Evolutionary conservation across 169 alveolate species (phyloP).

Genomic region (Pseudocohnilembus persalinus): DNA sequence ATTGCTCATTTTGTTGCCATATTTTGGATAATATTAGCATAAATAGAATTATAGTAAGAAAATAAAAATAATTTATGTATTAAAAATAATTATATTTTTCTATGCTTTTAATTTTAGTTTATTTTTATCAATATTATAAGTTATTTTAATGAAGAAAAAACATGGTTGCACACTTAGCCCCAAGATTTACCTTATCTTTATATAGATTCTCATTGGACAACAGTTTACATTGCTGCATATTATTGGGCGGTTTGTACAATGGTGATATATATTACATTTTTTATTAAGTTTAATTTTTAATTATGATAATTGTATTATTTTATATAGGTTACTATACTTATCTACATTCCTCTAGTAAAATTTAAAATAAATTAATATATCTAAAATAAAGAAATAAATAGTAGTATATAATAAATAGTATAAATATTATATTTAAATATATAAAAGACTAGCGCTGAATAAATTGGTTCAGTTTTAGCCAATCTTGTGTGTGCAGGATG

Average conservation of each 20-base stretch:
- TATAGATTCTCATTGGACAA: not conserved
- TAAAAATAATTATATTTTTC: too few relatives aligned
- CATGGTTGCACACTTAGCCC: not conserved
- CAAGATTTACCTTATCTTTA: not conserved
- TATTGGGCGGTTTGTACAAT: not conserved
- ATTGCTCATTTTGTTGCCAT: not conserved
- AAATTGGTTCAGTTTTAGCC: not conserved
- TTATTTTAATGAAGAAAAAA: not conserved
- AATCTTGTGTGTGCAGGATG: not conserved
- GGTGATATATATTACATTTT: not conserved
- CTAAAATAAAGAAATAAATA: too few relatives aligned
- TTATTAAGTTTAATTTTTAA: too few relatives aligned
- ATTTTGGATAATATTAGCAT: too few relatives aligned
- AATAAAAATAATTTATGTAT: too few relatives aligned
- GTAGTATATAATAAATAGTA: not conserved
- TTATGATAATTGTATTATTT: too few relatives aligned
- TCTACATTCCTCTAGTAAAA: not conserved
- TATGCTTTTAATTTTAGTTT: too few relatives aligned
- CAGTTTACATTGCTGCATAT: not conserved
- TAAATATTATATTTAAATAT: too few relatives aligned
- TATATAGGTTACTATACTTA: not conserved
- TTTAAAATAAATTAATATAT: too few relatives aligned
- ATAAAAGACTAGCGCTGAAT: not conserved
- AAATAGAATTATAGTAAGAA: too few relatives aligned
- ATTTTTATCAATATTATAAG: too few relatives aligned